Evolutionary conservation across 2,329 filamentous ascomycete genomes (phyloP).

Genomic region (Thielaviopsis populi): DNA sequence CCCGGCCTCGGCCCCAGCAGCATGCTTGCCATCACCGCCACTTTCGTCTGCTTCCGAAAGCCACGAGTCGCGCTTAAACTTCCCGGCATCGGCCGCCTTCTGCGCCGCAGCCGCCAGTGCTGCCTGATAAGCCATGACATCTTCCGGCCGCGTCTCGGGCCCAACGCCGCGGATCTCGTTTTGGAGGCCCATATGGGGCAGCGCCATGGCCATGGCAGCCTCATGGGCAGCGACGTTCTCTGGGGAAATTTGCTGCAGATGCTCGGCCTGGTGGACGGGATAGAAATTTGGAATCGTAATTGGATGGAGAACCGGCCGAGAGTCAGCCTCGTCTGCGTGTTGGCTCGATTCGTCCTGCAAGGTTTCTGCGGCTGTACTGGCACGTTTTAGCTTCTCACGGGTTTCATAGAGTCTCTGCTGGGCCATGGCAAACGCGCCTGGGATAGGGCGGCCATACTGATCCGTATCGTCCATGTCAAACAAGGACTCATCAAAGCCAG

Average conservation of each 20-base stretch:
- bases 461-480: conserved; percentile 56
- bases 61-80: conserved; percentile 49
- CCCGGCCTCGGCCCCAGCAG: conserved; percentile 5
- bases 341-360: neutral
- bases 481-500: conserved; percentile 55
- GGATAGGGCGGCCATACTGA: conserved; percentile 44
- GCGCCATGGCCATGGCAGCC: neutral
- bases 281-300: conserved; percentile 14
- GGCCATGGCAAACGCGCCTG: conserved; percentile 41
- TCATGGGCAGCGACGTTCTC: neutral
- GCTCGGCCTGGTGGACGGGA: conserved; percentile 9
- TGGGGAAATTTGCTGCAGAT: neutral
- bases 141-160: conserved; percentile 18
- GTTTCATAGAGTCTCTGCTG: conserved; percentile 24
- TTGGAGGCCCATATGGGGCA: neutral
- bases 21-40: conserved; percentile 10
- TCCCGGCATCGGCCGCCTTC: conserved; percentile 58
- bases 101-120: conserved; percentile 71
- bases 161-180: conserved; percentile 13
- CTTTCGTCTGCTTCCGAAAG: conserved; percentile 23
- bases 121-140: conserved; percentile 57
- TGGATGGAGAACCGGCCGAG: neutral
- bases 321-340: neutral
- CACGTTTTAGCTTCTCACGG: conserved; percentile 9
- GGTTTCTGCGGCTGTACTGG: neutral